These are phyloP conservation scores for Podospora pseudoanserina DNA, from an alignment of 495 filamentous ascomycete species.

Conservation along the genomic window DNA sequence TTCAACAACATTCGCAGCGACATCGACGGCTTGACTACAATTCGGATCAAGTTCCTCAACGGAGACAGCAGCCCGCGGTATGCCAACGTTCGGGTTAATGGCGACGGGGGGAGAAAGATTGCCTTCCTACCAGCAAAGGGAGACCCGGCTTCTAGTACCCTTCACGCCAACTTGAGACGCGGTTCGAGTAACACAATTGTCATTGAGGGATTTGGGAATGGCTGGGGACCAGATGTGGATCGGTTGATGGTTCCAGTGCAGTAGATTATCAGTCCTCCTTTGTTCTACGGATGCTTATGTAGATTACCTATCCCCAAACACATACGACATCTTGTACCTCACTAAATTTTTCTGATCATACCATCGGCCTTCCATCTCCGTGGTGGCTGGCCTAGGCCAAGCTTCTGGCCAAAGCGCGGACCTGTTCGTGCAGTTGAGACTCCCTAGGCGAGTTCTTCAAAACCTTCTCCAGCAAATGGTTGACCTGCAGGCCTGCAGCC, in stretches of 20 bases:
- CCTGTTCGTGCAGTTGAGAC: constrained; percentile 37
- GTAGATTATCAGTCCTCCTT: constrained; percentile 2
- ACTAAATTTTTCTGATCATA: too few relatives aligned
- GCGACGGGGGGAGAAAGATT: constrained; percentile 42
- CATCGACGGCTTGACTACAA: constrained; percentile 46
- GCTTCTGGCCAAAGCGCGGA: constrained; percentile 34
- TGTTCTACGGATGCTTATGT: too few relatives aligned
- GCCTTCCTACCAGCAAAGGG: constrained; percentile 45
- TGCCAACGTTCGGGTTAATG: constrained; percentile 56
- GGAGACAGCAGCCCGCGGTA: constrained; percentile 50
- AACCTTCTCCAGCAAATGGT: constrained; percentile 48
- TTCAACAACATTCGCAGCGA: constrained; percentile 45
- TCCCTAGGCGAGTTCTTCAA: constrained; percentile 44
- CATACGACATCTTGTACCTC: too few relatives aligned
- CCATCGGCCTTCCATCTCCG: too few relatives aligned
- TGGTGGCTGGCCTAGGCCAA: constrained; percentile 22
- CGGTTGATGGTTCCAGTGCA: constrained; percentile 50
- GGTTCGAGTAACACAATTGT: constrained; percentile 44
- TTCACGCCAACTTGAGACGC: constrained; percentile 44
- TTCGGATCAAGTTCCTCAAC: constrained; percentile 53
- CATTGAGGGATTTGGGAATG: constrained; percentile 45
- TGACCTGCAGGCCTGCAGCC: constrained; percentile 41
- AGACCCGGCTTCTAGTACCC: constrained; percentile 35
- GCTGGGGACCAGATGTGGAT: constrained; percentile 56
- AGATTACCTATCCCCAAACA: too few relatives aligned